Percentiles rank a stretch among this genome's conserved stretches.
These are phyloP conservation scores for Aurinia saxatilis DNA, from an alignment of 345 rosid species.

Conservation along the genomic window DNA sequence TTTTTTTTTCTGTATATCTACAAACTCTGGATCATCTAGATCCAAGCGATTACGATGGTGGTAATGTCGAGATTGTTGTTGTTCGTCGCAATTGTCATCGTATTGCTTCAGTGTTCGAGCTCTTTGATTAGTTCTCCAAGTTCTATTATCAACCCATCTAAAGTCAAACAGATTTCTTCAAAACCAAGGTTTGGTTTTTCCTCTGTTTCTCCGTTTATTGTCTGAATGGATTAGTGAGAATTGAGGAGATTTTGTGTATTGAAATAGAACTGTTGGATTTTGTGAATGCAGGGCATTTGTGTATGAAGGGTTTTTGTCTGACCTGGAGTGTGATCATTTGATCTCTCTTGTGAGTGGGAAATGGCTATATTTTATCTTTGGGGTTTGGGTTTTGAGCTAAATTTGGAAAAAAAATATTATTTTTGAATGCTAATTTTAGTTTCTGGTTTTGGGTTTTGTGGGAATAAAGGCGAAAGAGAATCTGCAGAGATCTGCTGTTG, in stretches of 20 bases:
- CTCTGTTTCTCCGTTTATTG: background rate
- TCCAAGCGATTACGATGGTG: slow-evolving; percentile 15
- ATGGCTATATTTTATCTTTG: background rate
- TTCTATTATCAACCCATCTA: slow-evolving; percentile 68
- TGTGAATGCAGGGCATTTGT: slow-evolving; percentile 66
- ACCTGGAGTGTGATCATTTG: slow-evolving; percentile 92
- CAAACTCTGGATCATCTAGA: slow-evolving; percentile 9
- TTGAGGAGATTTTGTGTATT: background rate
- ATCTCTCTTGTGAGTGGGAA: slow-evolving; percentile 62
- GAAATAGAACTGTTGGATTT: background rate
- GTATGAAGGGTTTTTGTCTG: slow-evolving; percentile 84
- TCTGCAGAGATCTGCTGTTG: slow-evolving; percentile 93
- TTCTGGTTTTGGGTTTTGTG: background rate
- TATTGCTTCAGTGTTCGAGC: slow-evolving; percentile 31
- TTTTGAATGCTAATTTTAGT: background rate
- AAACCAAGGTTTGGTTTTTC: slow-evolving; percentile 58
- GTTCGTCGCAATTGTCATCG: slow-evolving; percentile 30
- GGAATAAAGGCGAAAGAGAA: slow-evolving; percentile 62
- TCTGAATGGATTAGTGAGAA: background rate
- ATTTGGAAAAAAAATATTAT: background rate
- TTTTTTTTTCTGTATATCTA: background rate
- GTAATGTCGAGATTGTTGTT: slow-evolving; percentile 21
- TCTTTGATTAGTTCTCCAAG: slow-evolving; percentile 45
- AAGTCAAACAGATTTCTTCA: slow-evolving; percentile 82
- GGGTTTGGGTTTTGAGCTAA: background rate